A percentile compares a stretch with the other conserved stretches of the same genome.
Evolutionary conservation across 1,284 basidiomycete species (phyloP).

Genomic region (Naganishia albida): DNA sequence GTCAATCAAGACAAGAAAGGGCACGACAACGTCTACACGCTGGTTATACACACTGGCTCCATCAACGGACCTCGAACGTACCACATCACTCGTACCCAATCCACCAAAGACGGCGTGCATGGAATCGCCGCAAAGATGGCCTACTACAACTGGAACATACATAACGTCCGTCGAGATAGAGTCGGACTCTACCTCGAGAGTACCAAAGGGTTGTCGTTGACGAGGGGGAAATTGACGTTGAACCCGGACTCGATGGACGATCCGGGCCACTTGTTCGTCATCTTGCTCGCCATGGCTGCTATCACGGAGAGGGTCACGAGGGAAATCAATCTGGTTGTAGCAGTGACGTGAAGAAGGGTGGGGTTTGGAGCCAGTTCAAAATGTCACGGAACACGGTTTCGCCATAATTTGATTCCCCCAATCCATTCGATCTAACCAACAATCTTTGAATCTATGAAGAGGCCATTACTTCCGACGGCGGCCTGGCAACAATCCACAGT

Average conservation of each 20-base stretch:
- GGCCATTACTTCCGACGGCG: too few species aligned
- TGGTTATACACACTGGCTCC: neutral
- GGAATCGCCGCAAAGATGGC: constrained; percentile 11
- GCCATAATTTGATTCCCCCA: too few species aligned
- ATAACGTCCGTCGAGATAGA: constrained; percentile 7
- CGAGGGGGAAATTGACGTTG: constrained; percentile 4
- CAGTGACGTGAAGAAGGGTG: too few species aligned
- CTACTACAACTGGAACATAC: constrained; percentile 16
- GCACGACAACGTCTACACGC: constrained; percentile 7
- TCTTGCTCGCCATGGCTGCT: constrained; percentile 1
- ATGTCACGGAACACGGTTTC: too few species aligned
- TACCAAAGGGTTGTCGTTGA: constrained; percentile 3
- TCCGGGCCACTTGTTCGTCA: neutral
- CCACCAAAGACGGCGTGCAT: constrained; percentile 11
- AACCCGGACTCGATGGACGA: constrained; percentile 7
- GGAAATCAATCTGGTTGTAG: neutral
- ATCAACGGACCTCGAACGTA: neutral
- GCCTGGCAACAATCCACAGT: too few species aligned
- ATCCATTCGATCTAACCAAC: too few species aligned
- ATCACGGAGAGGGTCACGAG: constrained; percentile 5
- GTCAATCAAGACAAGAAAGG: constrained; percentile 15
- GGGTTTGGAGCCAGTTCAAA: too few species aligned
- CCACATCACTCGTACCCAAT: constrained; percentile 16
- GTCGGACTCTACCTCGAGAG: constrained; percentile 23
- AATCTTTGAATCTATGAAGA: too few species aligned